Conservation (phyloP, 495 filamentous ascomycete species). For the Neurospora sp. region DNA sequence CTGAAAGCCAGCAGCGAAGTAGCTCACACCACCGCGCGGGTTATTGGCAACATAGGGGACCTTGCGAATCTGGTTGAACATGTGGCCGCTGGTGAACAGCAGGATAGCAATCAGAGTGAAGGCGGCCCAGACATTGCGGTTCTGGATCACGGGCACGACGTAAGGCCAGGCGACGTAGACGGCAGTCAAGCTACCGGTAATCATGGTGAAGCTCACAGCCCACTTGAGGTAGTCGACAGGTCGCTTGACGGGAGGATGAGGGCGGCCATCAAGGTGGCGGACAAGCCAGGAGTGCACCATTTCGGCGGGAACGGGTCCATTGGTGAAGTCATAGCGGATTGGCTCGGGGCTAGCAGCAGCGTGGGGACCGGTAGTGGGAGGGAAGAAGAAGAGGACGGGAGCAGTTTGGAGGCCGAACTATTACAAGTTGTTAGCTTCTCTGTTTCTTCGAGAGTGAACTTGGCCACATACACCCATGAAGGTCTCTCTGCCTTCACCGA, state of each 20-base stretch:
- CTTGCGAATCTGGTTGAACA: conserved; percentile 98
- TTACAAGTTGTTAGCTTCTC: background rate
- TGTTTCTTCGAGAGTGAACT: background rate
- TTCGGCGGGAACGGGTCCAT: conserved; percentile 64
- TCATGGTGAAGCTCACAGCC: conserved; percentile 51
- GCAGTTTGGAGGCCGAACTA: conserved; percentile 93
- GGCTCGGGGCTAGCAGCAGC: conserved; percentile 60
- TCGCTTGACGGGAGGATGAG: conserved; percentile 65
- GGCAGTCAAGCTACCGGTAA: conserved; percentile 57
- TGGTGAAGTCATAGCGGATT: conserved; percentile 75
- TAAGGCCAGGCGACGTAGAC: conserved; percentile 71
- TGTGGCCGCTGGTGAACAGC: conserved; percentile 91
- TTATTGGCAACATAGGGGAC: conserved; percentile 91
- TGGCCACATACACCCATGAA: conserved; percentile 68
- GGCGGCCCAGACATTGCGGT: conserved; percentile 88
- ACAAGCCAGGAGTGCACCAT: conserved; percentile 67
- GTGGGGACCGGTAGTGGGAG: conserved; percentile 75
- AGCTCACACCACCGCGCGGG: conserved; percentile 75
- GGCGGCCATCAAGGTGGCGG: conserved; percentile 63
- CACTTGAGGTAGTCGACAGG: conserved; percentile 81
- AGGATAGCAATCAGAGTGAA: conserved; percentile 82
- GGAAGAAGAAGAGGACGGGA: conserved; percentile 80
- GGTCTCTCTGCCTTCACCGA: conserved; percentile 68
- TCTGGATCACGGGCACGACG: conserved; percentile 76
- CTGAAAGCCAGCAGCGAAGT: conserved; percentile 89